These are phyloP conservation scores for Suillus subaureus DNA, from an alignment of 768 basidiomycete species.

Conservation along the genomic window DNA sequence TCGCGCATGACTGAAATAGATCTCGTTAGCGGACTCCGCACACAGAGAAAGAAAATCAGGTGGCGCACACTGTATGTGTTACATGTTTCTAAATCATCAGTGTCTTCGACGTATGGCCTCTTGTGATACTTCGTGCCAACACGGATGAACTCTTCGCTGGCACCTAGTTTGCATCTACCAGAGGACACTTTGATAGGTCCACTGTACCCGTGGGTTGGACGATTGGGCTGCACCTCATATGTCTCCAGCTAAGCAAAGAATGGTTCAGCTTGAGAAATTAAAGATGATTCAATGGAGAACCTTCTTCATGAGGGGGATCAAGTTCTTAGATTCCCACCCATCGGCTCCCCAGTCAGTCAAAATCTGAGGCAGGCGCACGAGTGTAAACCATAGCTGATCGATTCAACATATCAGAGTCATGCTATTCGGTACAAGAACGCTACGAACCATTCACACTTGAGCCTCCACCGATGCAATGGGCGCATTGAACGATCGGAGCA, in stretches of 20 bases:
- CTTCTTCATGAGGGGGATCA: slow-evolving; percentile 30
- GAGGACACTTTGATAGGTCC: slow-evolving; percentile 27
- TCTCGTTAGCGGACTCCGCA: background rate
- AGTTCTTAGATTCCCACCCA: slow-evolving; percentile 27
- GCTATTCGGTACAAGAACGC: background rate
- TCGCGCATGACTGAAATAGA: slow-evolving; percentile 17
- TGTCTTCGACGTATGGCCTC: slow-evolving; percentile 46
- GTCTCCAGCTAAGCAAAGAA: slow-evolving; percentile 20
- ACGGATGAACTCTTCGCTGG: slow-evolving; percentile 47
- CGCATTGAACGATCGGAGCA: slow-evolving; percentile 15
- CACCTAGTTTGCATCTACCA: slow-evolving; percentile 21
- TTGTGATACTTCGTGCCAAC: slow-evolving; percentile 50
- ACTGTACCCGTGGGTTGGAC: slow-evolving; percentile 23
- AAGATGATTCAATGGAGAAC: slow-evolving; percentile 8
- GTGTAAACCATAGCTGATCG: slow-evolving; percentile 22
- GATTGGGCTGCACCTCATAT: slow-evolving; percentile 20
- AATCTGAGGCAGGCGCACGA: slow-evolving; percentile 30
- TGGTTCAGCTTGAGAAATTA: background rate
- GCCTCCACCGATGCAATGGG: slow-evolving; percentile 28
- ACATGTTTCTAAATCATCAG: slow-evolving; percentile 42
- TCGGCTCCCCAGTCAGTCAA: slow-evolving; percentile 30
- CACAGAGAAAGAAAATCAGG: background rate
- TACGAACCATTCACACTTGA: slow-evolving; percentile 25
- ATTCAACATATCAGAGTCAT: background rate
- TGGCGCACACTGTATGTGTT: slow-evolving; percentile 29